phyloP scores from a whole-genome alignment of 2,329 filamentous ascomycete species.

The Mycosphaerella sp. region DNA sequence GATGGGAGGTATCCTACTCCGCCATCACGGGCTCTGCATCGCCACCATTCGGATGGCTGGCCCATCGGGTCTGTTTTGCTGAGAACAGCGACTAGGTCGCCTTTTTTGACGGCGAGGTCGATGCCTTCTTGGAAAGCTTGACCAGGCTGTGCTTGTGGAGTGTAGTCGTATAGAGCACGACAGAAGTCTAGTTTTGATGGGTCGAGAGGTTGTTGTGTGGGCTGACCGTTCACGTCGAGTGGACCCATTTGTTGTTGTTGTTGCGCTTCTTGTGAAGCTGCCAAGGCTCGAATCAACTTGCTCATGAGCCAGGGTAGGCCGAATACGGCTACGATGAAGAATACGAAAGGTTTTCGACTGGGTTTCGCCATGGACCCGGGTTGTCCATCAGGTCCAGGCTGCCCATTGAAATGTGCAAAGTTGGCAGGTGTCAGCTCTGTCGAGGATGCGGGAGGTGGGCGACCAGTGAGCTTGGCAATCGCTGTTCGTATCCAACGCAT shows the following conservation, averaged over 20 bases:
- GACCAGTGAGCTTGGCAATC: conserved; percentile 86
- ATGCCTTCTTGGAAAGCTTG: conserved; percentile 55
- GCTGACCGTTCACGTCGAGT: conserved; percentile 41
- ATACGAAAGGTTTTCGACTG: conserved; percentile 90
- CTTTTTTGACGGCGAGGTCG: conserved; percentile 88
- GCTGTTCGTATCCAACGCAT: conserved; percentile 92
- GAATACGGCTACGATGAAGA: conserved; percentile 91
- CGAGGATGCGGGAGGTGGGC: conserved; percentile 80
- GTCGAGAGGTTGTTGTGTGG: conserved; percentile 56
- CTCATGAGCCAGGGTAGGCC: conserved; percentile 95
- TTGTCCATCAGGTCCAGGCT: conserved; percentile 57
- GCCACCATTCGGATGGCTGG: conserved; percentile 94
- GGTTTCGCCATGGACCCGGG: conserved; percentile 58
- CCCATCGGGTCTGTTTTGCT: conserved; percentile 89
- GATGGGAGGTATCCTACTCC: conserved; percentile 86
- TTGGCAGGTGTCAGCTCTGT: conserved; percentile 81
- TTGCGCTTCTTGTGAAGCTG: conserved; percentile 78
- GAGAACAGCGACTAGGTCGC: conserved; percentile 89
- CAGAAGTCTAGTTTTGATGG: conserved; percentile 94
- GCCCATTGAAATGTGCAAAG: conserved; percentile 80
- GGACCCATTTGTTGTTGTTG: conserved; percentile 55
- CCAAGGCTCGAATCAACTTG: conserved; percentile 83
- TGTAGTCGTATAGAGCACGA: conserved; percentile 89
- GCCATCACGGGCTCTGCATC: conserved; percentile 82
- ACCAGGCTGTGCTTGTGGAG: conserved; percentile 59